Evolutionary conservation across 139 green algal species (phyloP), one percentile per base, ranked within the genome.

Genomic region (Chlamydomonas sphaeroides): DNA sequence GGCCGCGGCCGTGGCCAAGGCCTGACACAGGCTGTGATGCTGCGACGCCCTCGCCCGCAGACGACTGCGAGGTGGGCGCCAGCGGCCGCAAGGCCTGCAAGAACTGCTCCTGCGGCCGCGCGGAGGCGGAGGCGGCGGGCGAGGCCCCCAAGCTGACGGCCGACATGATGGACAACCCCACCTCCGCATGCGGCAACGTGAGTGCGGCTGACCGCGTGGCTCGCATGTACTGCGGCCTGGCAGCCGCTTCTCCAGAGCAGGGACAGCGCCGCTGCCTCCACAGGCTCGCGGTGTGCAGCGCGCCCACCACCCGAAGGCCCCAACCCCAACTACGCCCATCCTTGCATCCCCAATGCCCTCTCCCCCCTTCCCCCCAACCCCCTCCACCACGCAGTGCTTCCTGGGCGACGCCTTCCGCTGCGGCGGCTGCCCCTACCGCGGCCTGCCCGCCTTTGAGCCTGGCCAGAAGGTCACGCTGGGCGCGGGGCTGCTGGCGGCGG

Each of bases 391-490:
- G 87, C 91, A 98, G 94, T 99, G 97, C 75, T 85, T 78, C 0
- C 88, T 99, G 42, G 97, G 97, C 2, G 97, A 99, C 85, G 97
- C 97, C 1, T 99, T 98, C 90, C 90, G 97, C 62, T 99, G 97
- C 87, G 92, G 83, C 26, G 88, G 88, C 48, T 99, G 97, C 88
- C 97, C 97, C 10, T 99, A 99, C 86, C 88, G 93, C 17, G 97
- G 97, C 1, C 88, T 99, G 85, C 97, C 97, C 25, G 42, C 93
- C 0, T 99, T 99, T 87, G 90, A 98, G 89, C 80, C 88, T 42
- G 96, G 96, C 35, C 93, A 98, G 88, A 96, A 96, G 76, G 94
- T 98, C 49, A 78, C 91, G 66, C 89, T 98, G 78, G 63, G 87
- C 5, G 51, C 75, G 1, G 88, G 92, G 83, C 93, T 98, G 71